Conservation (phyloP, 768 basidiomycete genomes). For the Lepiota venenata region DNA sequence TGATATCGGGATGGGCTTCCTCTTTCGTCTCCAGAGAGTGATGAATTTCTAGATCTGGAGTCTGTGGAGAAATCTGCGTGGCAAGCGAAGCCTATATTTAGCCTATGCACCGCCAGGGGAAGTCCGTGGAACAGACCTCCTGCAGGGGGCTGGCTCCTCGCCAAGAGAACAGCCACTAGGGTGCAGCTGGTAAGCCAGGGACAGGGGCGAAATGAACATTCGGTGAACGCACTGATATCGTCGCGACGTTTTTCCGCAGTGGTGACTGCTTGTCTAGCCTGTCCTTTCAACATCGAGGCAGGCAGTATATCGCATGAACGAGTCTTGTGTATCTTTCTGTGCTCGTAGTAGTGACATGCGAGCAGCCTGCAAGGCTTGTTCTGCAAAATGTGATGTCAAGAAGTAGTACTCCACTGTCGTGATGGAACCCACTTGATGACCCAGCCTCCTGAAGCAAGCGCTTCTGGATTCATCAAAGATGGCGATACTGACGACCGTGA, state of each 20-base stretch:
- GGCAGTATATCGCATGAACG: slow-evolving; percentile 65
- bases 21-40: slow-evolving; percentile 46
- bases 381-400: slow-evolving; percentile 29
- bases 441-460: slow-evolving; percentile 56
- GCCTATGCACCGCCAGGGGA: slow-evolving; percentile 13
- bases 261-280: slow-evolving; percentile 56
- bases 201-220: slow-evolving; percentile 14
- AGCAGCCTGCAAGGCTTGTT: slow-evolving; percentile 60
- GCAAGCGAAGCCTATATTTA: slow-evolving; percentile 14
- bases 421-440: slow-evolving; percentile 48
- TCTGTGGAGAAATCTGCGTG: slow-evolving; percentile 23
- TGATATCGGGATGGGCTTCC: slow-evolving; percentile 44
- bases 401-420: slow-evolving; percentile 6
- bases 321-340: slow-evolving; percentile 70
- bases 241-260: slow-evolving; percentile 70
- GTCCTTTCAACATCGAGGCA: slow-evolving; percentile 67
- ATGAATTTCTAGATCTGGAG: slow-evolving; percentile 48
- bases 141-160: slow-evolving; percentile 39
- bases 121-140: slow-evolving; percentile 17
- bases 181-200: slow-evolving; percentile 9
- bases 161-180: slow-evolving; percentile 43
- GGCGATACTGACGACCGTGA: slow-evolving; percentile 51
- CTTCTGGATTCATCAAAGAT: slow-evolving; percentile 45
- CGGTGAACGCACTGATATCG: slow-evolving; percentile 43
- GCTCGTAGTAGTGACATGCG: slow-evolving; percentile 58